Conservation (phyloP, 2,329 filamentous ascomycete genomes). For the Epichloe festucae region DNA sequence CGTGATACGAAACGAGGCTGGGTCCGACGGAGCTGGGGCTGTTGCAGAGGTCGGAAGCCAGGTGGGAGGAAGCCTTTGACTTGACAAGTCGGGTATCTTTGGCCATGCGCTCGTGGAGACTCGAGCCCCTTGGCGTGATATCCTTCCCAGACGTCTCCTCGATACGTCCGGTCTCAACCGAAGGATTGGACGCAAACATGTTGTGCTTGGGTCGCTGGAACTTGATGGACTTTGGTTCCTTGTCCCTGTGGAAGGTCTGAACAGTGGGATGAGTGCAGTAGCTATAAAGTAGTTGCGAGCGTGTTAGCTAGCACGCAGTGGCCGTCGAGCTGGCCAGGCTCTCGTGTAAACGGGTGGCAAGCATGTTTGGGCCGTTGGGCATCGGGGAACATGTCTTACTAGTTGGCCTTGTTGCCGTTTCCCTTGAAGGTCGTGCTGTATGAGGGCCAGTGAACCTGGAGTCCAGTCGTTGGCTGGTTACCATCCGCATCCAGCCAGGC, state of each 20-base stretch:
- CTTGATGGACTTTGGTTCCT: neutral
- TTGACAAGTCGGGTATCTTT: neutral
- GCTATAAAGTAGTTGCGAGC: neutral
- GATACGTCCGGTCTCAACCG: too few species aligned
- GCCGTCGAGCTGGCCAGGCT: too few species aligned
- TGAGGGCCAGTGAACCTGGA: neutral
- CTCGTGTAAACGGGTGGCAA: too few species aligned
- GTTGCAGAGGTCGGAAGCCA: constrained; percentile 7
- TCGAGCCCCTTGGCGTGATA: neutral
- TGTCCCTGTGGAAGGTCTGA: neutral
- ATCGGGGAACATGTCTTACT: neutral
- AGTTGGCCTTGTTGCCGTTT: neutral
- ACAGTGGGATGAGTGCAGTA: neutral
- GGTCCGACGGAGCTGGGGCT: constrained; percentile 1
- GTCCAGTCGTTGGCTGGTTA: neutral
- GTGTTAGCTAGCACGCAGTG: neutral
- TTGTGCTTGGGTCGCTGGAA: neutral
- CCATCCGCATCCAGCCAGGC: neutral
- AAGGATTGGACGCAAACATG: neutral
- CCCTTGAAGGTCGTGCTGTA: neutral
- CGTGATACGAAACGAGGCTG: constrained; percentile 8
- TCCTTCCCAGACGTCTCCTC: neutral
- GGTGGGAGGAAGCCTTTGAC: neutral
- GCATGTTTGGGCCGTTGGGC: too few species aligned
- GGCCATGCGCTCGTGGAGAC: neutral